phyloP scores from a whole-genome alignment of 2,329 filamentous ascomycete genomes.

The Nothophoma quercina region DNA sequence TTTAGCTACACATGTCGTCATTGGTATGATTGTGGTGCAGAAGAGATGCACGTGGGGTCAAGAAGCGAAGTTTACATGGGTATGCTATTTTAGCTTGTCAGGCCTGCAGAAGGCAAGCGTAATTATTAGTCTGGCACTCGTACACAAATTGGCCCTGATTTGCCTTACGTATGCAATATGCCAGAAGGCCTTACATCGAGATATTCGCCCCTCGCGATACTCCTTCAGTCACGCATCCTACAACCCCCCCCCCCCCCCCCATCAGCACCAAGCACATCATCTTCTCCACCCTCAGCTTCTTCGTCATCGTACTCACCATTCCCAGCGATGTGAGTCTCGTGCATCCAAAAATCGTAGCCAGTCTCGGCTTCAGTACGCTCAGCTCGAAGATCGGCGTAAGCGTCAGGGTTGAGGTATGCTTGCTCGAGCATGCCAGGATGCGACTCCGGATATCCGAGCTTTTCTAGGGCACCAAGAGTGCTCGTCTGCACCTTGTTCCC shows the following conservation, averaged over 20 bases:
- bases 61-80: no score
- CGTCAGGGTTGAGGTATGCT: neutral
- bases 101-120: no score
- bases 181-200: no score
- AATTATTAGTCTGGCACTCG: no score
- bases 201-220: no score
- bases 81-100: no score
- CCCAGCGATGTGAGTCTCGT: neutral
- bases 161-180: no score
- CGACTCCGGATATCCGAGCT: neutral
- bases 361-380: neutral
- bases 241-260: neutral
- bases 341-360: neutral
- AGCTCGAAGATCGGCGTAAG: neutral
- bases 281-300: no score
- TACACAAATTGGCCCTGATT: no score
- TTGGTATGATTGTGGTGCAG: neutral
- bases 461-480: neutral
- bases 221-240: neutral
- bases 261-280: neutral
- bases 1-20: neutral
- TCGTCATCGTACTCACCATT: neutral
- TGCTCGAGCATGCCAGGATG: slow-evolving; percentile 2
- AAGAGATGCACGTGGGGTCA: neutral
- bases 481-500: neutral